Evolutionary conservation across 345 rosid species (phyloP), one percentile per base, ranked within the genome.

Genomic region (Corchorus capsularis): DNA sequence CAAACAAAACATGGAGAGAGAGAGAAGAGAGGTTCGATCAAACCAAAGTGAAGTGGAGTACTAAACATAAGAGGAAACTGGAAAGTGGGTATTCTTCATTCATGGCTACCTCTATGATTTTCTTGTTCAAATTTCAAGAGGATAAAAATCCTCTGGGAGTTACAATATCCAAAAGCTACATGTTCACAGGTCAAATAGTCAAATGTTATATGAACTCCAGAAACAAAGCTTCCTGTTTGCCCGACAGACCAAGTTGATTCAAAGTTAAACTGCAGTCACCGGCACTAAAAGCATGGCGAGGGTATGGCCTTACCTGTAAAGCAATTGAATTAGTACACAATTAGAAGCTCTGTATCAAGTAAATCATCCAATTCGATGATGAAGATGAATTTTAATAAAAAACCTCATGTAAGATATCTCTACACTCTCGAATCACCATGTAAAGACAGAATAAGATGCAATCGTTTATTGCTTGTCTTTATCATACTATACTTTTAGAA

Each of bases 191-290:
- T 14, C 2, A 11, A 50, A 50, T 14, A 9, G 13, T 50, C 32
- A 16, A 16, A 73, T 50, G 63, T 81, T 93, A 89, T 72, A 86
- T 81, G 75, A 86, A 72, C 84, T 93, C 98, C 67, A 94, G 84
- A 79, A 88, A 94, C 83, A 94, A 76, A 12, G 88, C 90, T 88
- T 91, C 98, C 77, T 91, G 97, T 79, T 89, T 93, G 82, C 87
- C 85, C 56, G 89, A 86, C 71, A 94, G 87, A 68, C 97, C 97
- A 50, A 89, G 82, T 72, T 86, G 92, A 66, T 82, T 82, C 73
- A 94, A 85, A 75, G 90, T 90, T 62, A 74, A 86, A 62, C 85
- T 73, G 81, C 88, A 75, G 55, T 85, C 94, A 47, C 50, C 70
- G 47, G 69, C 74, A 74, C 78, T 76, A 68, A 93, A 93, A n/a